Evolutionary conservation across 2,329 filamentous ascomycete genomes (phyloP).

Genomic region (Cladobotryum protrusum): DNA sequence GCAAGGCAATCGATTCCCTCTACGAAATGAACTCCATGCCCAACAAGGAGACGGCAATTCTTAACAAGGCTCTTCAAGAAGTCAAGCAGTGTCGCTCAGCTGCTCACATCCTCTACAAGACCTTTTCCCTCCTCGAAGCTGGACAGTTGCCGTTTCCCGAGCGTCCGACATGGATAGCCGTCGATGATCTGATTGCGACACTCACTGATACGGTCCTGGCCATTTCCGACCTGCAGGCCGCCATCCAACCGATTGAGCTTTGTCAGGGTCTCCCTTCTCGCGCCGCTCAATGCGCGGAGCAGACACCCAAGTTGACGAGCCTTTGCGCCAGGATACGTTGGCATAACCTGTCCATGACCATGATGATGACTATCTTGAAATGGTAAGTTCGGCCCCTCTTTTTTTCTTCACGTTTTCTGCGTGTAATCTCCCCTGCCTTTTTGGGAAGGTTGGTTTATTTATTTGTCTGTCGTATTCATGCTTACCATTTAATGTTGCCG

Average conservation of each 20-base stretch:
- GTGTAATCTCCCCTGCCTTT: not conserved
- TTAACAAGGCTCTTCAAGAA: constrained; percentile 29
- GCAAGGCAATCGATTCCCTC: constrained; percentile 28
- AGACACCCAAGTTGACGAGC: constrained; percentile 2
- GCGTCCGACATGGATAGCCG: constrained; percentile 30
- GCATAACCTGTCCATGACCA: constrained; percentile 34
- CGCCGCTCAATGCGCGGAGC: constrained; percentile 7
- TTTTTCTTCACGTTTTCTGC: not conserved
- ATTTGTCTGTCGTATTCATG: not conserved
- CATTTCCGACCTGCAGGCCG: constrained; percentile 26
- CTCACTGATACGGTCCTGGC: constrained; percentile 32
- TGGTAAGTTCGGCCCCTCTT: constrained; percentile 23
- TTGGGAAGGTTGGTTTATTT: too few species aligned
- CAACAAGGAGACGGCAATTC: constrained; percentile 19
- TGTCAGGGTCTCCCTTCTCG: constrained; percentile 5
- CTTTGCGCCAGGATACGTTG: constrained; percentile 29
- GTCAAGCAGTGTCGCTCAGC: constrained; percentile 33
- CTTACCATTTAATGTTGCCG: not conserved
- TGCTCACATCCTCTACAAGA: constrained; percentile 31
- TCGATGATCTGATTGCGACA: constrained; percentile 29
- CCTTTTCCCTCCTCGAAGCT: constrained; percentile 27
- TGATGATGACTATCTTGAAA: constrained; percentile 35
- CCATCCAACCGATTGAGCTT: constrained; percentile 18
- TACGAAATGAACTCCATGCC: constrained; percentile 29
- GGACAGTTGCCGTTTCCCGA: constrained; percentile 28